Base-by-base conservation (phyloP, 345 rosid species). In the Hypericum androsaemum region DNA sequence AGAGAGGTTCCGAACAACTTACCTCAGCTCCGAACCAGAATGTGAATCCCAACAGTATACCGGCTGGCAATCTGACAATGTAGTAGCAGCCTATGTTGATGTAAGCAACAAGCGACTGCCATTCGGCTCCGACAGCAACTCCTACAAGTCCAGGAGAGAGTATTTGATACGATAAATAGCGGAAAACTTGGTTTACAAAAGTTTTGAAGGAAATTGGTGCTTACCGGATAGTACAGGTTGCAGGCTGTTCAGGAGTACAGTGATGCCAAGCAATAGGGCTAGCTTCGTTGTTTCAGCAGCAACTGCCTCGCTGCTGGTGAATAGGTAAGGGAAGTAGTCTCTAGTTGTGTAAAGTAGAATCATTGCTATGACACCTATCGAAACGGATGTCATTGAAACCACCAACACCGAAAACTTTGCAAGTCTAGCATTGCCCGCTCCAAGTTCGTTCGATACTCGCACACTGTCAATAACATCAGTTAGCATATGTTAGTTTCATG, bases 121-220 rank as follows among this genome's bases (percentile, higher is more conserved):
- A 90, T 63, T 96, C 98, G 5, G 92, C 98, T 69, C 96, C 98
- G 69, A 90, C 80, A 42, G 98, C 98, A 57, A 90, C 96, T 37
- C 98, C 96, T 90, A 37, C 55, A 9, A 28, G 53, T 35, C 9
- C 37, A 50, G 52, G 50, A 4, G 32, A 1, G 4, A 22, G 32
- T 22, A 22, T 22, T 22, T 22, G 32, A 43, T 53, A 44, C 17
- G 6, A 43, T 50, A 37, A 43, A 37, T 17, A 37, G 52, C 9
- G 1, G 12, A 43, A 8, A 12, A 8, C n/a, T 7, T 11, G n/a
- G 6, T 7, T 39, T 22, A 22, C 32, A 22, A 22, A 1, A 22
- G 32, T 22, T 22, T 1, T 22, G 32, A 1, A 4, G 32, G 32
- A 1, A 22, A 22, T 53, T 62, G 7, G 13, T 42, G 44, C 59